Conservation (phyloP, 1,284 basidiomycete genomes). For the Polyporus tsugae region DNA sequence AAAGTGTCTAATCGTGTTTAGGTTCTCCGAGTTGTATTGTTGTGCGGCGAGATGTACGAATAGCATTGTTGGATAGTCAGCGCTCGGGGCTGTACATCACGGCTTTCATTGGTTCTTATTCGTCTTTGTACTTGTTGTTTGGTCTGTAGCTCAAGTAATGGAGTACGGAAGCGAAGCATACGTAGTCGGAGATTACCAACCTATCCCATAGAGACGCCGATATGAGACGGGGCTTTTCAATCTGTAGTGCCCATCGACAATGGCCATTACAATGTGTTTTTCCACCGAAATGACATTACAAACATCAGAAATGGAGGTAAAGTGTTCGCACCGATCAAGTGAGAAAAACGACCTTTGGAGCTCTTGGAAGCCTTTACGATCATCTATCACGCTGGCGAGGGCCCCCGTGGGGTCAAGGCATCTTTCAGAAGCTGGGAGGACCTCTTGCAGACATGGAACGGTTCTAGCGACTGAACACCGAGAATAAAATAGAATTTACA, state of each 20-base stretch:
- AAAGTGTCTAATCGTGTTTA: not conserved
- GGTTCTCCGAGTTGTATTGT: not conserved
- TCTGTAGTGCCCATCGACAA: not conserved
- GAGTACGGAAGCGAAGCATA: too few species aligned
- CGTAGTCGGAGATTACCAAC: too few species aligned
- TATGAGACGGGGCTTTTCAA: too few species aligned
- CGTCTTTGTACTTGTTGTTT: not conserved
- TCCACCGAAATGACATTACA: not conserved
- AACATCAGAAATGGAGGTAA: not conserved
- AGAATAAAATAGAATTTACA: too few species aligned
- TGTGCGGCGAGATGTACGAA: not conserved
- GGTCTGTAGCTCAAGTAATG: not conserved
- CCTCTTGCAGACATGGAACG: not conserved
- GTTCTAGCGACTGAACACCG: not conserved
- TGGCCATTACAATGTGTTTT: not conserved
- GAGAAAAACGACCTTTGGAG: too few species aligned
- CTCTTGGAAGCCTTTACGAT: too few species aligned
- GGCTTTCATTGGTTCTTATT: not conserved
- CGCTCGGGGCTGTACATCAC: not conserved
- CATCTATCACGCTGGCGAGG: too few species aligned
- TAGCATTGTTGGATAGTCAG: not conserved
- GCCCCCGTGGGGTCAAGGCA: too few species aligned
- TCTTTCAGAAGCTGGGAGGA: not conserved
- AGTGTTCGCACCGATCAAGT: too few species aligned
- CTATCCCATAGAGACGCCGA: too few species aligned